Evolutionary conservation across 305 asterid species (phyloP).

Genomic region (Fraxinus greggii): DNA sequence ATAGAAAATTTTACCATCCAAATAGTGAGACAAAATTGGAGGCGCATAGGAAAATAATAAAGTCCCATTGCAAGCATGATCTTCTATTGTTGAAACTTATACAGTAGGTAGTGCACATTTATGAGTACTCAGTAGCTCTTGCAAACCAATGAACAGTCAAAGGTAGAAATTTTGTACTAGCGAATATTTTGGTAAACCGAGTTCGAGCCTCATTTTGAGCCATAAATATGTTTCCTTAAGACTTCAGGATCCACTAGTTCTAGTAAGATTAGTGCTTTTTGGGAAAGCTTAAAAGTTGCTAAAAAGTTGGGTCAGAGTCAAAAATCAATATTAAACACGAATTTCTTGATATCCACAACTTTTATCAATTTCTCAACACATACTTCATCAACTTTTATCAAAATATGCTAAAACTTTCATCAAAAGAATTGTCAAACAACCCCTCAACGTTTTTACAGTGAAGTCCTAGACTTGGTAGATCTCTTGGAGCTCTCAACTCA

Average conservation of each 20-base stretch:
- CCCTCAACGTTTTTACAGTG: background rate
- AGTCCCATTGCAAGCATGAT: background rate
- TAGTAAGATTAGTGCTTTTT: background rate
- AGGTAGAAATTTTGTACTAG: background rate
- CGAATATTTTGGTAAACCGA: background rate
- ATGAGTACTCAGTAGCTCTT: background rate
- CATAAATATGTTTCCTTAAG: background rate
- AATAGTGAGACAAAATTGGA: background rate
- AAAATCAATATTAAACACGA: too few relatives aligned
- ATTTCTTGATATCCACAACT: background rate
- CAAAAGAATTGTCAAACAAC: background rate
- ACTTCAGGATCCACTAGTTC: background rate
- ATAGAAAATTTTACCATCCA: background rate
- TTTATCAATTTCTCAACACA: background rate
- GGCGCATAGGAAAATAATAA: background rate
- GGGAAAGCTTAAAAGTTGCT: background rate
- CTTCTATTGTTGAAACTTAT: background rate
- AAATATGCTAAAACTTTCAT: too few relatives aligned
- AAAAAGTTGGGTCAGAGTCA: background rate
- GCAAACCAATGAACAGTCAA: background rate
- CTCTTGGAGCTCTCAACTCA: background rate
- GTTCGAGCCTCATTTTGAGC: background rate
- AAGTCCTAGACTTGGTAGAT: background rate
- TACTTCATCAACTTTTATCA: too few relatives aligned
- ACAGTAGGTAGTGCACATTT: background rate